Evolutionary conservation across 345 rosid genomes (phyloP).

Genomic region (Bruguiera sexangula): DNA sequence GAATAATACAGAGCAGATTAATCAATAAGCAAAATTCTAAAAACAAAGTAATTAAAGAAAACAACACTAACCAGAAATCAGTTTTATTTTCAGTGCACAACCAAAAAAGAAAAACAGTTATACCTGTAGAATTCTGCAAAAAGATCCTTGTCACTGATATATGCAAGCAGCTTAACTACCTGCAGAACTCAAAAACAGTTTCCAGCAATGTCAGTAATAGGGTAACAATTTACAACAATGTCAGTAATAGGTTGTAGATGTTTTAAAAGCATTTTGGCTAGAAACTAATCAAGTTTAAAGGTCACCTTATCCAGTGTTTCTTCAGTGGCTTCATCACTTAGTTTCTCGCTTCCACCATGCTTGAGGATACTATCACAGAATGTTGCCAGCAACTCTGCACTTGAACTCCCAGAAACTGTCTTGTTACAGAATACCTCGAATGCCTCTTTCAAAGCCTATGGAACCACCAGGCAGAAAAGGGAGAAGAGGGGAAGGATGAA

Average conservation of each 20-base stretch:
- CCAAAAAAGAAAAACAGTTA: not conserved
- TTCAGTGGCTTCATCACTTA: slow-evolving; percentile 66
- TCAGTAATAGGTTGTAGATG: not conserved
- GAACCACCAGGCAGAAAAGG: not conserved
- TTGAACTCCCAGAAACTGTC: slow-evolving; percentile 55
- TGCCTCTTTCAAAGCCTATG: slow-evolving; percentile 69
- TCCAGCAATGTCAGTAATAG: not conserved
- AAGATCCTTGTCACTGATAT: slow-evolving; percentile 78
- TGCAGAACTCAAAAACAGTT: slow-evolving; percentile 32
- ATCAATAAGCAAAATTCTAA: not conserved
- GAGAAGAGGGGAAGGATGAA: not conserved
- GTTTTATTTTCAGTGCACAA: slow-evolving; percentile 17
- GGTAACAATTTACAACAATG: not conserved
- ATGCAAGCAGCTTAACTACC: slow-evolving; percentile 91
- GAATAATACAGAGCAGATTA: not conserved
- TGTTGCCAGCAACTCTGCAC: slow-evolving; percentile 64
- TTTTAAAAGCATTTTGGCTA: not conserved
- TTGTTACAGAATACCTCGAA: slow-evolving; percentile 64
- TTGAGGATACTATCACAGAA: slow-evolving; percentile 64
- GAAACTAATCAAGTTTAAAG: not conserved
- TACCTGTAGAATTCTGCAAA: slow-evolving; percentile 85
- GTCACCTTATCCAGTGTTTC: slow-evolving; percentile 64
- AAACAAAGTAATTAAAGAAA: not conserved
- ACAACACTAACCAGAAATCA: not conserved
- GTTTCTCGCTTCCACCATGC: slow-evolving; percentile 68